phyloP scores from a whole-genome alignment of 331 rosid genomes.

The Pyracantha coccinea region DNA sequence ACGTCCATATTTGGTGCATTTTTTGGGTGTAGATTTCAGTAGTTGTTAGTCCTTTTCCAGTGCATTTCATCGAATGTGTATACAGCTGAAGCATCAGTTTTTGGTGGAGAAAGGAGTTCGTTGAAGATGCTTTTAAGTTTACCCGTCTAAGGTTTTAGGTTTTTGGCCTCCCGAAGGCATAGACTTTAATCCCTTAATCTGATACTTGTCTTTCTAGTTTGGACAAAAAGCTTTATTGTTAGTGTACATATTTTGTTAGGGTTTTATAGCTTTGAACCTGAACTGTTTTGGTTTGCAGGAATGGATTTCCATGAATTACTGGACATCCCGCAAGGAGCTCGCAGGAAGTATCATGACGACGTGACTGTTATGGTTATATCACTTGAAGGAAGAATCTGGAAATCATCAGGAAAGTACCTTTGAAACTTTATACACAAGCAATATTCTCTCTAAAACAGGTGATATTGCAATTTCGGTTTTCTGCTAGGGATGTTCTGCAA shows the following conservation, averaged over 20 bases:
- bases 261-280: not conserved
- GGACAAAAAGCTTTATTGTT: too few species aligned
- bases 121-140: not conserved
- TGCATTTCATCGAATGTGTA: not conserved
- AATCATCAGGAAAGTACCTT: slow-evolving; percentile 87
- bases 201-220: too few species aligned
- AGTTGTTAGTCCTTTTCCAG: not conserved
- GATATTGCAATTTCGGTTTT: slow-evolving; percentile 19
- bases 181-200: too few species aligned
- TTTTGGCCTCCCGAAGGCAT: not conserved
- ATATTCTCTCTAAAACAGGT: slow-evolving; percentile 20
- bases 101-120: not conserved
- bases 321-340: slow-evolving; percentile 92
- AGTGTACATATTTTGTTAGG: too few species aligned
- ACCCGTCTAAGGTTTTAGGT: not conserved
- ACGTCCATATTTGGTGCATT: not conserved
- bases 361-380: slow-evolving; percentile 90
- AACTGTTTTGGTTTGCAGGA: slow-evolving; percentile 42
- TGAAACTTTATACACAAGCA: slow-evolving; percentile 28
- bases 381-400: slow-evolving; percentile 99
- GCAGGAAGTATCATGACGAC: slow-evolving; percentile 93
- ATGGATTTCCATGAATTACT: slow-evolving; percentile 87
- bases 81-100: not conserved
- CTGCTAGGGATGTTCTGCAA: slow-evolving; percentile 25
- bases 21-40: not conserved